Conservation (phyloP, 371 early-diverging fungal species). For the Homolaphlyctis polyrhiza region DNA sequence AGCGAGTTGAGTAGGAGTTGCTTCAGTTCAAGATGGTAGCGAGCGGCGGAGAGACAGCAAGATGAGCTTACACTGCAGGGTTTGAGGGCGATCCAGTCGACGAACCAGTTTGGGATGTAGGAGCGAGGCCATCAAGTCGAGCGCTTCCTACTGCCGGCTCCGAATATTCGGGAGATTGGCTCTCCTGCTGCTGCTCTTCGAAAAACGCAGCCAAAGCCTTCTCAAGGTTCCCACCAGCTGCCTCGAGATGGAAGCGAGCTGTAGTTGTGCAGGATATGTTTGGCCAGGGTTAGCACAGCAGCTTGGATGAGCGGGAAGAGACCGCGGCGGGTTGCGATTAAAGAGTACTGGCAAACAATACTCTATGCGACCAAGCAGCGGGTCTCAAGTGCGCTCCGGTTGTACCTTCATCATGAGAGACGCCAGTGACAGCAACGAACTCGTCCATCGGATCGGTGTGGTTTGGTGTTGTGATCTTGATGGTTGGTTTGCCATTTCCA, state of each 20-base stretch:
- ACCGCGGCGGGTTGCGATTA: background rate
- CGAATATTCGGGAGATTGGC: too few species aligned
- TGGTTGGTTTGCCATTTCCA: too few species aligned
- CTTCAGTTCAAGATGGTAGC: slow-evolving; percentile 1
- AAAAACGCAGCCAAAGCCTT: background rate
- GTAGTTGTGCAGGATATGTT: background rate
- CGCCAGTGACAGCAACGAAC: slow-evolving; percentile 2
- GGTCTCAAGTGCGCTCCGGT: background rate
- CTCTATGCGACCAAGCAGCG: too few species aligned
- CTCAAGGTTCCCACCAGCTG: slow-evolving; percentile 12
- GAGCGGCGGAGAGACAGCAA: background rate
- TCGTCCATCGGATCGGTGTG: background rate
- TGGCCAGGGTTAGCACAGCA: background rate
- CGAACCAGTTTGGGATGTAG: too few species aligned
- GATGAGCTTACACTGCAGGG: too few species aligned
- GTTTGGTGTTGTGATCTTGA: too few species aligned
- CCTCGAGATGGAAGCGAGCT: slow-evolving; percentile 14
- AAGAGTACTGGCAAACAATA: background rate
- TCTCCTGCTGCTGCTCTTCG: too few species aligned
- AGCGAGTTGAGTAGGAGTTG: too few species aligned
- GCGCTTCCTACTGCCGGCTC: too few species aligned
- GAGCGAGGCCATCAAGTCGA: too few species aligned
- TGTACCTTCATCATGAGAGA: background rate
- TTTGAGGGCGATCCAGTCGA: too few species aligned
- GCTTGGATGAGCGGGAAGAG: background rate